These are phyloP conservation scores for Pestalotiopsis sp. DNA, from an alignment of 2,329 filamentous ascomycete genomes.

Conservation along the genomic window DNA sequence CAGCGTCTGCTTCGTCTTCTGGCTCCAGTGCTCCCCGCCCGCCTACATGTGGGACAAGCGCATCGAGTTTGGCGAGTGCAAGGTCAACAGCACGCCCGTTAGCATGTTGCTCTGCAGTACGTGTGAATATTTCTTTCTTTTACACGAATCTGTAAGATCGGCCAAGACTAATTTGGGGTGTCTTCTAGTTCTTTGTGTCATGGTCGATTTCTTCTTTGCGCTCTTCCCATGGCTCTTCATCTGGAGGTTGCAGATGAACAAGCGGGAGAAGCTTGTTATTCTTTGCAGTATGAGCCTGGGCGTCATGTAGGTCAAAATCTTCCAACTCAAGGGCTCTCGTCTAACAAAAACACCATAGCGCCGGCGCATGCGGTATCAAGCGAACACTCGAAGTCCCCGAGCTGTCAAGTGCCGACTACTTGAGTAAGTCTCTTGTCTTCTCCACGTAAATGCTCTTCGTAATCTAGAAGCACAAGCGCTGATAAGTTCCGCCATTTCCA, in stretches of 20 bases:
- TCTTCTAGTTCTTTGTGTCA: slow-evolving; percentile 8
- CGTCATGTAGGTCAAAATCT: background rate
- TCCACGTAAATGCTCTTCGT: background rate
- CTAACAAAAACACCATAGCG: background rate
- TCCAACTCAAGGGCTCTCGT: background rate
- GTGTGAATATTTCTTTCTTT: background rate
- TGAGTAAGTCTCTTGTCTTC: background rate
- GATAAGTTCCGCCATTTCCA: background rate
- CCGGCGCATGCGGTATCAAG: slow-evolving; percentile 8
- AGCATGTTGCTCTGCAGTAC: slow-evolving; percentile 12
- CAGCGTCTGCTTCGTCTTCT: slow-evolving; percentile 12
- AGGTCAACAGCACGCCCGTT: slow-evolving; percentile 5
- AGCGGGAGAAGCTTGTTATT: slow-evolving; percentile 13
- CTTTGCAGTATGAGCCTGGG: slow-evolving; percentile 11
- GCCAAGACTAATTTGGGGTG: background rate
- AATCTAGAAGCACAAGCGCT: background rate
- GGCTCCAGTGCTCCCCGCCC: slow-evolving; percentile 16
- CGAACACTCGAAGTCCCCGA: slow-evolving; percentile 7
- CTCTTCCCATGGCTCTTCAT: slow-evolving; percentile 15
- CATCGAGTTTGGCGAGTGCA: slow-evolving; percentile 6
- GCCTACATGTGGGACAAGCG: slow-evolving; percentile 14
- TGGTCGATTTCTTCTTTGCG: slow-evolving; percentile 16
- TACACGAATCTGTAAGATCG: background rate
- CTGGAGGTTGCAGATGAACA: slow-evolving; percentile 11
- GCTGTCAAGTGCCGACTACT: slow-evolving; percentile 1